Conservation (phyloP, 2,329 filamentous ascomycete species). For the Microcera coccophila region DNA sequence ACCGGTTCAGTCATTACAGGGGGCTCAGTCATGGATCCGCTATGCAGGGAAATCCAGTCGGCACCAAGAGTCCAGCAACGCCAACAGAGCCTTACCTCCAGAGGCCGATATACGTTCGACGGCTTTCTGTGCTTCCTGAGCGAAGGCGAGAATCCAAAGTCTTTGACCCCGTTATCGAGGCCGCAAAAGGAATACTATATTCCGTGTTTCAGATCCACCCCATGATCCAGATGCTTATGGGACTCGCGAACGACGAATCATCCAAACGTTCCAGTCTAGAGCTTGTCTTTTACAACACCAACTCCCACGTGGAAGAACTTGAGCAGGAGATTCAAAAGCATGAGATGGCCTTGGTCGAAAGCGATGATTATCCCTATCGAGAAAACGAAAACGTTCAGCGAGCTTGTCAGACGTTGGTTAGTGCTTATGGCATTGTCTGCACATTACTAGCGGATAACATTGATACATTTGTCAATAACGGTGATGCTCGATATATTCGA, state of each 20-base stretch:
- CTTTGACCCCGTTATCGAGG: slow-evolving; percentile 59
- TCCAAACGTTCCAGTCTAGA: slow-evolving; percentile 61
- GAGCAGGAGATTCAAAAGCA: slow-evolving; percentile 63
- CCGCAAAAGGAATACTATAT: slow-evolving; percentile 63
- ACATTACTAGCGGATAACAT: slow-evolving; percentile 58
- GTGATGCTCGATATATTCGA: slow-evolving; percentile 63
- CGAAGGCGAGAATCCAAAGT: slow-evolving; percentile 59
- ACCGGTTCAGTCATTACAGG: slow-evolving; percentile 63
- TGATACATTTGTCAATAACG: slow-evolving; percentile 61
- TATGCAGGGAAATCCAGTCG: slow-evolving; percentile 52
- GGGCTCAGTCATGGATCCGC: slow-evolving; percentile 66
- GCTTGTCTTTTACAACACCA: slow-evolving; percentile 65
- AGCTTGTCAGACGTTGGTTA: slow-evolving; percentile 60
- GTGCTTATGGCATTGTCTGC: slow-evolving; percentile 63
- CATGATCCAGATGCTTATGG: slow-evolving; percentile 62
- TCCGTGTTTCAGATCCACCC: slow-evolving; percentile 66
- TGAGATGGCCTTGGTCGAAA: slow-evolving; percentile 45
- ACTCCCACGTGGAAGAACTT: slow-evolving; percentile 61
- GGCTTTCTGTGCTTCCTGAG: slow-evolving; percentile 61
- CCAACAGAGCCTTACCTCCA: slow-evolving; percentile 55
- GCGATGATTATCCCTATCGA: slow-evolving; percentile 45
- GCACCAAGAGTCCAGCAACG: slow-evolving; percentile 53
- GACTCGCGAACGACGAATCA: slow-evolving; percentile 57
- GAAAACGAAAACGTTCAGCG: slow-evolving; percentile 62
- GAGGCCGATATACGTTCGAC: slow-evolving; percentile 59